A percentile compares a stretch with the other conserved stretches of the same genome.
phyloP scores from a whole-genome alignment of 352 stramenopile species.

The Phytopythium ostracodes region DNA sequence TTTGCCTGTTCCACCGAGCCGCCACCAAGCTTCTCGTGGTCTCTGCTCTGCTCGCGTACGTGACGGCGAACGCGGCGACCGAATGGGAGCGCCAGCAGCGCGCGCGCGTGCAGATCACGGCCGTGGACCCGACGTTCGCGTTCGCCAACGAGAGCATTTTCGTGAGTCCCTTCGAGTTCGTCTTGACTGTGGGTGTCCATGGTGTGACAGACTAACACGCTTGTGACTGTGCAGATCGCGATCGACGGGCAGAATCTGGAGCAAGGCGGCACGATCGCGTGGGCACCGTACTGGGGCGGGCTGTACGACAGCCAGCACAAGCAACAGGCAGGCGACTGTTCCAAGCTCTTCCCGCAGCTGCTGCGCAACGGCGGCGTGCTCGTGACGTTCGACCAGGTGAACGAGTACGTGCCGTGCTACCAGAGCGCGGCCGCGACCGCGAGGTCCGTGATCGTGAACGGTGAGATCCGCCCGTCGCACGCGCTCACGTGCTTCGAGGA shows the following conservation, averaged over 20 bases:
- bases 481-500: conserved; percentile 71
- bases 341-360: conserved; percentile 50
- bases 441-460: conserved; percentile 23
- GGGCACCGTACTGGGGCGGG: conserved; percentile 70
- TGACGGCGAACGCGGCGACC: conserved; percentile 27
- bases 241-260: conserved; percentile 82
- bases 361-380: conserved; percentile 69
- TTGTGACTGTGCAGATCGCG: conserved; percentile 38
- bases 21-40: conserved; percentile 64
- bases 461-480: conserved; percentile 24
- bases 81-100: conserved; percentile 48
- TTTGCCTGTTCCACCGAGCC: conserved; percentile 50
- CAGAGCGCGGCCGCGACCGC: conserved; percentile 26
- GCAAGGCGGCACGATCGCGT: conserved; percentile 59
- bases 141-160: conserved; percentile 84
- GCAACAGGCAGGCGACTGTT: conserved; percentile 27
- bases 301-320: conserved; percentile 27
- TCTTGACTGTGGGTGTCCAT: not conserved
- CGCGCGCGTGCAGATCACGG: conserved; percentile 54
- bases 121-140: conserved; percentile 70
- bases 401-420: conserved; percentile 81
- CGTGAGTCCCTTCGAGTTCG: conserved; percentile 26
- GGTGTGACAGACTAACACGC: not conserved
- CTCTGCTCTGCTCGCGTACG: conserved; percentile 15
- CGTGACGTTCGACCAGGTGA: conserved; percentile 62